These are phyloP conservation scores for Aureobasidium lini DNA, from an alignment of 2,329 filamentous ascomycete genomes.

Conservation along the genomic window DNA sequence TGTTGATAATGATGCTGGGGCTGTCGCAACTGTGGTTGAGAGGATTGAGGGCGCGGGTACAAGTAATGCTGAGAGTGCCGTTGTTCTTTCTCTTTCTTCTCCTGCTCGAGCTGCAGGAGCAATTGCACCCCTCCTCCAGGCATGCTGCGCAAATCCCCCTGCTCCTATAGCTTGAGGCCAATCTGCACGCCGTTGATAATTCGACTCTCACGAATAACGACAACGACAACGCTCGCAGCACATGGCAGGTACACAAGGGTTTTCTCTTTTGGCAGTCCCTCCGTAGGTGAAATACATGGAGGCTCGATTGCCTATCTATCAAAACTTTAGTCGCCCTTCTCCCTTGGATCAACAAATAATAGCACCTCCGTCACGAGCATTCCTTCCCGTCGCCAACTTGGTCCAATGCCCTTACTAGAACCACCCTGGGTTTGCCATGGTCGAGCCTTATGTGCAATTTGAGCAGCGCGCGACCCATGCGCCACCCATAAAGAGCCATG, in stretches of 20 bases:
- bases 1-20: neutral
- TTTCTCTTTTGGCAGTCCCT: neutral
- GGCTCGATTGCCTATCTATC: neutral
- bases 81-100: neutral
- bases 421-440: conserved; percentile 3
- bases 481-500: neutral
- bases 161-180: neutral
- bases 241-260: neutral
- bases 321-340: neutral
- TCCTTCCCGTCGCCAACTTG: conserved; percentile 1
- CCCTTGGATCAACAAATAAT: neutral
- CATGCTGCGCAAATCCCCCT: conserved; percentile 1
- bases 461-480: conserved; percentile 2
- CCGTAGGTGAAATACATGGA: neutral
- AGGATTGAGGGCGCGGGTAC: neutral
- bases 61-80: neutral
- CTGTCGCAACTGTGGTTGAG: neutral
- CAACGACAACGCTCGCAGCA: neutral
- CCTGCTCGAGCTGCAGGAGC: conserved; percentile 1
- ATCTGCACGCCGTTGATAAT: neutral
- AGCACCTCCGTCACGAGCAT: neutral
- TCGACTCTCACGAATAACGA: neutral
- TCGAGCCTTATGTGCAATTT: conserved; percentile 7
- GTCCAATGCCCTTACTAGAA: neutral
- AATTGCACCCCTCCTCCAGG: conserved; percentile 4